Percentiles rank a stretch among this genome's conserved stretches.
Conservation (phyloP, 2,329 filamentous ascomycete species). For the Ceratocystis lukuohia region DNA sequence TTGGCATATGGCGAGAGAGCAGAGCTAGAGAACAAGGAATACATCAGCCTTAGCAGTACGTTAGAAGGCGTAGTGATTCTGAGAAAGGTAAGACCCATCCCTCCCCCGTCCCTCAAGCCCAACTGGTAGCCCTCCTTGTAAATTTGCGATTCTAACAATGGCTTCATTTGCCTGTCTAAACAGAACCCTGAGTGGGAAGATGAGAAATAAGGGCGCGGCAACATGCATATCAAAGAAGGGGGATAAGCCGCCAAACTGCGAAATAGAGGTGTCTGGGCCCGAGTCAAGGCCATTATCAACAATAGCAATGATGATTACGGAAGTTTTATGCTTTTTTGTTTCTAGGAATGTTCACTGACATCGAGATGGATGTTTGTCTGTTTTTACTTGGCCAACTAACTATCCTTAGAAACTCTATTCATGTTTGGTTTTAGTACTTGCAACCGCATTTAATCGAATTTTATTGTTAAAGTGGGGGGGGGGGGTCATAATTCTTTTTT, state of each 20-base stretch:
- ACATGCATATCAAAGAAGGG: neutral
- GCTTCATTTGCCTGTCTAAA: neutral
- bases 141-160: neutral
- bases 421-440: too few species aligned
- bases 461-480: neutral
- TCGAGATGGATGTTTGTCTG: too few species aligned
- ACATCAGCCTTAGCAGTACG: slow-evolving; percentile 79
- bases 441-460: neutral
- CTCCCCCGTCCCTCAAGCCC: neutral
- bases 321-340: neutral
- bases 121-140: neutral
- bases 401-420: too few species aligned
- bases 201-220: slow-evolving; percentile 13
- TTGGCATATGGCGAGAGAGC: slow-evolving; percentile 90
- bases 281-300: slow-evolving; percentile 14
- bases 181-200: slow-evolving; percentile 18
- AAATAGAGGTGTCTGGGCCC: slow-evolving; percentile 12
- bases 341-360: neutral
- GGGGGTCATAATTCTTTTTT: neutral
- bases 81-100: slow-evolving; percentile 60
- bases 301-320: slow-evolving; percentile 17
- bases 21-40: slow-evolving; percentile 95
- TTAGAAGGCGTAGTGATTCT: slow-evolving; percentile 92
- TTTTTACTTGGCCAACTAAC: too few species aligned
- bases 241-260: neutral